Percentiles rank a stretch among this genome's conserved stretches.
Conservation (phyloP, 2,329 filamentous ascomycete species). For the Ilyonectria robusta region DNA sequence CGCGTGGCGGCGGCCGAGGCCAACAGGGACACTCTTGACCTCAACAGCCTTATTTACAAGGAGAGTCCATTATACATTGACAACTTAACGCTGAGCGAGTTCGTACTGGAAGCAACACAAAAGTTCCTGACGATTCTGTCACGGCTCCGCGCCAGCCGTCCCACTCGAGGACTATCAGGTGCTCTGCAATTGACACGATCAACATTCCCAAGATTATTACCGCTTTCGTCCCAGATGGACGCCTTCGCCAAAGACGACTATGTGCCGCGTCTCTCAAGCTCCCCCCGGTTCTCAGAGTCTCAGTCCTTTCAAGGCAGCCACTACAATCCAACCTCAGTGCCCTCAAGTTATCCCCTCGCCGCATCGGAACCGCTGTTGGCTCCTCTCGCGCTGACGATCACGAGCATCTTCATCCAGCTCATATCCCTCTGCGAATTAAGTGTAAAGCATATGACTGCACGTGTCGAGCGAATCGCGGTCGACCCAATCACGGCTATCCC, state of each 20-base stretch:
- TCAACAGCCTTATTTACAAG: not conserved
- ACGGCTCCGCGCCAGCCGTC: not conserved
- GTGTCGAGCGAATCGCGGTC: not conserved
- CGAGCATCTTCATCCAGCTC: not conserved
- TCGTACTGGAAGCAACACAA: not conserved
- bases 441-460: not conserved
- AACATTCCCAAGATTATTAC: not conserved
- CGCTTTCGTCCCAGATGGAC: no score
- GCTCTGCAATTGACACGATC: not conserved
- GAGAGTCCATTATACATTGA: not conserved
- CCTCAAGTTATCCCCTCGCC: not conserved
- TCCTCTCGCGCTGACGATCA: not conserved
- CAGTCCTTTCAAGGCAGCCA: not conserved
- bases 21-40: not conserved
- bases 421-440: not conserved
- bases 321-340: not conserved
- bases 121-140: not conserved
- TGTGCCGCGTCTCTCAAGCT: no score
- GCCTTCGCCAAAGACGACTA: no score
- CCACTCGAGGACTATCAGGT: not conserved
- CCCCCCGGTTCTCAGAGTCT: no score
- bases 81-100: not conserved
- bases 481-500: not conserved
- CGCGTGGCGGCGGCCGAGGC: not conserved
- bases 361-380: not conserved